phyloP scores from a whole-genome alignment of 2,329 filamentous ascomycete species.

The Pseudogymnoascus sp. region DNA sequence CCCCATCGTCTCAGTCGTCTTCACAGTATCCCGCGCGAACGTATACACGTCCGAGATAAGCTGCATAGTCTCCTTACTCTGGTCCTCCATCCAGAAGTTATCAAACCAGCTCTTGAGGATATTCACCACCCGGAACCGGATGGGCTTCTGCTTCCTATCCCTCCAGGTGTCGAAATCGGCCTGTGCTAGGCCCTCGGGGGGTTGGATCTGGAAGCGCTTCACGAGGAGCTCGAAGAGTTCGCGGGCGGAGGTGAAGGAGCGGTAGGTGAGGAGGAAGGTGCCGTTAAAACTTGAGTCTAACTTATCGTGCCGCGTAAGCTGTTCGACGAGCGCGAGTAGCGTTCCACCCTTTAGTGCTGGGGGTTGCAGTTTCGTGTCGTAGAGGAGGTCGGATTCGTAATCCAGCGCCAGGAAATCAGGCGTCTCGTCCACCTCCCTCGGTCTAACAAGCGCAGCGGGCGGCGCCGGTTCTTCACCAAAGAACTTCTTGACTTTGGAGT shows the following conservation, averaged over 20 bases:
- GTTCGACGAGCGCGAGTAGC: conserved; percentile 81
- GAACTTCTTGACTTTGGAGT: conserved; percentile 59
- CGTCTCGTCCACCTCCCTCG: conserved; percentile 55
- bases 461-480: conserved; percentile 56
- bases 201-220: conserved; percentile 85
- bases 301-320: conserved; percentile 91
- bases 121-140: conserved; percentile 92
- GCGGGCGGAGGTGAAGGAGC: conserved; percentile 83
- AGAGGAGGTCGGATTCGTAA: conserved; percentile 80
- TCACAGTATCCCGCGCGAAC: conserved; percentile 87
- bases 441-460: conserved; percentile 15
- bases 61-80: conserved; percentile 73
- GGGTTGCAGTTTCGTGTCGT: conserved; percentile 72
- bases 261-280: conserved; percentile 93
- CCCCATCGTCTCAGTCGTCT: conserved; percentile 86
- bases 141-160: conserved; percentile 91
- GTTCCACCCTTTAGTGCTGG: conserved; percentile 83
- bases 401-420: conserved; percentile 82
- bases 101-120: conserved; percentile 99
- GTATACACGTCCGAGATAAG: conserved; percentile 82
- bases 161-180: conserved; percentile 81
- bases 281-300: conserved; percentile 94
- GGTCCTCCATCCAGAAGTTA: conserved; percentile 97
- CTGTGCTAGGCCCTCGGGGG: conserved; percentile 69
- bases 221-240: conserved; percentile 92